Evolutionary conservation across 2,329 filamentous ascomycete genomes (phyloP).

Genomic region (Trichoderma semiorbis): DNA sequence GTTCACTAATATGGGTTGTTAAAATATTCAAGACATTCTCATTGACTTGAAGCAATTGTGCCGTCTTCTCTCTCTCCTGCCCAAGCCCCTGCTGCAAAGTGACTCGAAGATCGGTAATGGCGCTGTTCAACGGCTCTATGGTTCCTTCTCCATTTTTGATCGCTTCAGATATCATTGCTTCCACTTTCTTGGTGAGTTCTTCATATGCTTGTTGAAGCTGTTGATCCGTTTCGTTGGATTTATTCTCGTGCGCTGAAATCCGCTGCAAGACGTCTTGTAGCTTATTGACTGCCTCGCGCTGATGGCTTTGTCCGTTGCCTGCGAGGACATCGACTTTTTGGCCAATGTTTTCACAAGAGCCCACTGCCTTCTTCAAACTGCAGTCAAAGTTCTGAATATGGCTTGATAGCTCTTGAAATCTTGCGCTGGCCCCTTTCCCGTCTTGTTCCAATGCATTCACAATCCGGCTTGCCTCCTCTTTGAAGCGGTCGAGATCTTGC

Average conservation of each 20-base stretch:
- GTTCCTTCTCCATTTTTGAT: constrained; percentile 18
- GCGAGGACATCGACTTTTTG: constrained; percentile 18
- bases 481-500: neutral
- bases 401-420: neutral
- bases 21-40: neutral
- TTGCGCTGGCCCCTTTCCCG: neutral
- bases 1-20: constrained; percentile 22
- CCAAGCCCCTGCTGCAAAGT: constrained; percentile 26
- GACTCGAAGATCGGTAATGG: constrained; percentile 22
- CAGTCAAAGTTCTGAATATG: neutral
- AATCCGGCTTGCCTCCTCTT: constrained; percentile 5
- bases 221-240: constrained; percentile 24
- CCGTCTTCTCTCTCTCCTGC: constrained; percentile 23
- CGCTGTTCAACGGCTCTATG: constrained; percentile 21
- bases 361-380: constrained; percentile 12
- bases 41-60: constrained; percentile 15
- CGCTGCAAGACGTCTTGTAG: constrained; percentile 21
- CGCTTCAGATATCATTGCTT: constrained; percentile 18
- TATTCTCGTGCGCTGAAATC: constrained; percentile 23
- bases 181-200: constrained; percentile 22
- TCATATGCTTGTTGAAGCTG: constrained; percentile 21
- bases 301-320: constrained; percentile 9
- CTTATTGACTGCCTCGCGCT: constrained; percentile 5
- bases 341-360: constrained; percentile 21
- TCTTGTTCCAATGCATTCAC: neutral